Evolutionary conservation across 2,329 filamentous ascomycete species (phyloP), one percentile per base, ranked within the genome.

Genomic region (Lecanicillium sp.): DNA sequence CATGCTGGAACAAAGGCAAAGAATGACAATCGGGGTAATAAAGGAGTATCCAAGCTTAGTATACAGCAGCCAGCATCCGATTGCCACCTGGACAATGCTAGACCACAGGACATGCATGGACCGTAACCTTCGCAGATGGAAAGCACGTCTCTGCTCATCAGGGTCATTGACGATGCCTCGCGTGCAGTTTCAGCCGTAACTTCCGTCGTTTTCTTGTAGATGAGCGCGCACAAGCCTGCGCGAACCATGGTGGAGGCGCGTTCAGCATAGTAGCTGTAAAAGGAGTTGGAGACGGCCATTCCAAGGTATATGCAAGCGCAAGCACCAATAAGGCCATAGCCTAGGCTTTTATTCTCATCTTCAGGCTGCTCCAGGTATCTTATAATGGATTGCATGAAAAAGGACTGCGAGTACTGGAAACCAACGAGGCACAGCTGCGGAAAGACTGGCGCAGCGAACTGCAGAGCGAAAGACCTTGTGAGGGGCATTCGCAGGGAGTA

Each of bases 111-210:
- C 55, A 39, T 65, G 60, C 1, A 61, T 25, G 37, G 13, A 59
- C 48, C 0, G 61, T 61, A 3, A 43, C 30, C 1, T 52, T 43
- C 25, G 64, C 55, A 12, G 56, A 52, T 36, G 64, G n/a, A n/a
- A n/a, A n/a, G 61, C 4, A 60, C 46, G 37, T 65, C 61, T 4
- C 51, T 54, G 37, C 56, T 65, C 61, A 65, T 65, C 10, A 65
- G 43, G 0, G 61, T 65, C 9, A 63, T 45, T 0, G 57, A 54
- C 1, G 56, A 57, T 2, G 55, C 53, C 33, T 62, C 55, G 2
- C 51, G 50, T 1, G 46, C 44, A 1, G 37, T 49, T 3, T 44
- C 42, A 5, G 49, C 40, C 2, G 44, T 49, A n/a, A 54, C 45
- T 33, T 51, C 42, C 2, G 51, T 56, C 1, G 56, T 59, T 47